A percentile compares a stretch with the other conserved stretches of the same genome.
Evolutionary conservation across 2,329 filamentous ascomycete genomes (phyloP).

Genomic region (Fusarium sterilihyphosum): DNA sequence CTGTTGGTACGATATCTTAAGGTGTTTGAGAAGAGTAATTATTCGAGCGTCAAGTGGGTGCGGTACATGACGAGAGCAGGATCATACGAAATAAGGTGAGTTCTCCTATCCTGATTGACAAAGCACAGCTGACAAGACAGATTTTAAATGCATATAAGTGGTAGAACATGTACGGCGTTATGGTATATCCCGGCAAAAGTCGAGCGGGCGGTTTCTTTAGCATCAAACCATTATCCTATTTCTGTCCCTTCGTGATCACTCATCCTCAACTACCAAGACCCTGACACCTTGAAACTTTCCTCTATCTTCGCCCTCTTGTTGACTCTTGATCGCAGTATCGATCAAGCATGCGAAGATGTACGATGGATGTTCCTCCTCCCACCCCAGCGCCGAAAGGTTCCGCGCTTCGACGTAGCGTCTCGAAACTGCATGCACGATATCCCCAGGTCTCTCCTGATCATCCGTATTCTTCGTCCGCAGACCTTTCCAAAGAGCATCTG

Average conservation of each 20-base stretch:
- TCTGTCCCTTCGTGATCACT: constrained; percentile 21
- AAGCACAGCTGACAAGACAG: constrained; percentile 39
- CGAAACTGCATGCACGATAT: constrained; percentile 45
- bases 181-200: constrained; percentile 47
- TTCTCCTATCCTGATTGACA: not conserved
- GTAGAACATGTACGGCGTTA: constrained; percentile 46
- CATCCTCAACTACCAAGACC: constrained; percentile 42
- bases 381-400: constrained; percentile 46
- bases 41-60: constrained; percentile 99
- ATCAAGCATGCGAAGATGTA: constrained; percentile 47
- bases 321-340: constrained; percentile 42
- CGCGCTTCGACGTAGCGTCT: constrained; percentile 47
- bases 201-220: constrained; percentile 42
- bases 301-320: constrained; percentile 40
- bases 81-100: constrained; percentile 93
- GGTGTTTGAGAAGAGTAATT: constrained; percentile 99
- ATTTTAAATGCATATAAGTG: constrained; percentile 47
- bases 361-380: constrained; percentile 43
- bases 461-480: constrained; percentile 28
- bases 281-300: constrained; percentile 41
- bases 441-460: constrained; percentile 31
- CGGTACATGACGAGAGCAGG: constrained; percentile 98
- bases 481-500: constrained; percentile 36
- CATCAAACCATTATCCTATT: constrained; percentile 30
- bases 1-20: constrained; percentile 94